phyloP scores from a whole-genome alignment of 2,329 filamentous ascomycete genomes.

The Fusarium albidum region DNA sequence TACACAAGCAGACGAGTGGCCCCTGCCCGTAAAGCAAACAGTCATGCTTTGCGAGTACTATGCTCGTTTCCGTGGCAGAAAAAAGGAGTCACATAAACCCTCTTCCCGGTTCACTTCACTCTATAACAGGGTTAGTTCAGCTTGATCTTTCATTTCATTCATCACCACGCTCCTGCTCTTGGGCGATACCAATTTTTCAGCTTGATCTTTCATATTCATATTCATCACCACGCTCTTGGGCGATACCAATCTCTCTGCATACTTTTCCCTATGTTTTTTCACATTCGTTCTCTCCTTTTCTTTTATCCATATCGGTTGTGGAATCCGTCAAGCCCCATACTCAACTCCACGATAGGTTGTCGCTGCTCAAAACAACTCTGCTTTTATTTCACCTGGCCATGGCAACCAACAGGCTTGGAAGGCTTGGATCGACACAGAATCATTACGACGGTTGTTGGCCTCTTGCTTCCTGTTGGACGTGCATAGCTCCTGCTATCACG shows the following conservation, averaged over 20 bases:
- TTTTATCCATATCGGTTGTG: constrained; percentile 17
- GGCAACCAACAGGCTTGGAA: constrained; percentile 54
- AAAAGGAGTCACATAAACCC: constrained; percentile 53
- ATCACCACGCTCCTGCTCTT: constrained; percentile 3
- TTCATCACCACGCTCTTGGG: background rate
- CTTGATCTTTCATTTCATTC: constrained; percentile 32
- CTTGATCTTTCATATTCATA: background rate
- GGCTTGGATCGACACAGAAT: constrained; percentile 61
- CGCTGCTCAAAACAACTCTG: constrained; percentile 42
- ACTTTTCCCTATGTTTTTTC: constrained; percentile 40
- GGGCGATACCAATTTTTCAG: constrained; percentile 7
- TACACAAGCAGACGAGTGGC: constrained; percentile 51
- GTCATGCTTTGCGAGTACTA: constrained; percentile 65
- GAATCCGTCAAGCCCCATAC: constrained; percentile 24
- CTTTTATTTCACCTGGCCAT: constrained; percentile 29
- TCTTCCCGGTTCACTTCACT: constrained; percentile 60
- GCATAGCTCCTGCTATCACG: constrained; percentile 63
- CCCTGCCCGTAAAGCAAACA: constrained; percentile 60
- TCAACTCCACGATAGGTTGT: constrained; percentile 51
- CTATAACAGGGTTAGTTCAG: constrained; percentile 62
- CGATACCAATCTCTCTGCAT: background rate
- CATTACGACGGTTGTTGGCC: constrained; percentile 61
- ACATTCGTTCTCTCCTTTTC: constrained; percentile 45
- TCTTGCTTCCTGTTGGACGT: constrained; percentile 66
- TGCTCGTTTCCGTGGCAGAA: constrained; percentile 61